phyloP scores from a whole-genome alignment of 2,329 filamentous ascomycete genomes.

The Talaromyces pinophilus region DNA sequence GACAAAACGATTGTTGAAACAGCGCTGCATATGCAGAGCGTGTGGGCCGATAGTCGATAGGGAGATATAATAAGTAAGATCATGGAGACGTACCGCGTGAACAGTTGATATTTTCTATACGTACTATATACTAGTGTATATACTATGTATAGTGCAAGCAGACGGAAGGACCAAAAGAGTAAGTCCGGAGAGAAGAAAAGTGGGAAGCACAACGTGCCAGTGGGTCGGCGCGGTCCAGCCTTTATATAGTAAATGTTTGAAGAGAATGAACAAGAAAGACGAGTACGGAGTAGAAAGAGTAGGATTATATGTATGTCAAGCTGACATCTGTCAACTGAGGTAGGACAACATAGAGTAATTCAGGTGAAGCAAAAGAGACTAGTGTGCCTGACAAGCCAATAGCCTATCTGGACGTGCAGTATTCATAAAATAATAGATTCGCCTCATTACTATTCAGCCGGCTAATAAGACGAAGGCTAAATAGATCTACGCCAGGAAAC shows the following conservation, averaged over 20 bases:
- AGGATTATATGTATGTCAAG: background rate
- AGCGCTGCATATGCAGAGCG: background rate
- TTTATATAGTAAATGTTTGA: background rate
- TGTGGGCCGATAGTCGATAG: background rate
- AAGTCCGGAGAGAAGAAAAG: conserved; percentile 25
- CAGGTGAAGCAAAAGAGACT: conserved; percentile 18
- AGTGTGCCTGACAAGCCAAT: conserved; percentile 10
- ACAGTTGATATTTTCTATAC: background rate
- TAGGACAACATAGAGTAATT: background rate
- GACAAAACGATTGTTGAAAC: background rate
- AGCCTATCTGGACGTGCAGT: background rate
- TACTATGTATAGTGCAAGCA: background rate
- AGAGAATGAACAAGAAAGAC: background rate
- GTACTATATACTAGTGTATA: no score
- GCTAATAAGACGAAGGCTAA: conserved; percentile 2
- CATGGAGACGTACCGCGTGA: background rate
- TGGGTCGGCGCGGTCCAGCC: background rate
- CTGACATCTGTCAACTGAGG: background rate
- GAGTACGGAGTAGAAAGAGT: background rate
- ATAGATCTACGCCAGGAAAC: conserved; percentile 4
- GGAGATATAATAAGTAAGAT: background rate
- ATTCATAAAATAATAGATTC: conserved; percentile 7
- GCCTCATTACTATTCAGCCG: background rate
- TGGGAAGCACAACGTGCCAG: conserved; percentile 1
- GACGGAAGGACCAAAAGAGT: conserved; percentile 27